These are phyloP conservation scores for Pholiota adiposa DNA, from an alignment of 1,284 basidiomycete genomes.

Conservation along the genomic window DNA sequence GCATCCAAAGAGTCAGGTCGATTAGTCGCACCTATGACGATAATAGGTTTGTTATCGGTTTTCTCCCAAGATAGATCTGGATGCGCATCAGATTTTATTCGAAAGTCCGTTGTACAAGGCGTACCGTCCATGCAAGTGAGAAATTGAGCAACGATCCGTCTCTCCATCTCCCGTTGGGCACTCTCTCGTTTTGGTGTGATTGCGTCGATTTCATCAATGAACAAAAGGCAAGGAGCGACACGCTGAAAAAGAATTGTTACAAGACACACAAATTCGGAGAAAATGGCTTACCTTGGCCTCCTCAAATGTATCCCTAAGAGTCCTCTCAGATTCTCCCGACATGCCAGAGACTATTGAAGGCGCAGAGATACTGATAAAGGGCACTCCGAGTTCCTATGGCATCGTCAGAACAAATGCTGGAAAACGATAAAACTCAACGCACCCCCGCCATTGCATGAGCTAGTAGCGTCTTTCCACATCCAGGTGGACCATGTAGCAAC, in stretches of 20 bases:
- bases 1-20: conserved; percentile 94
- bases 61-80: conserved; percentile 91
- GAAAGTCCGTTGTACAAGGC: conserved; percentile 23
- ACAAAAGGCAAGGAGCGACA: conserved; percentile 87
- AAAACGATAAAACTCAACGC: conserved; percentile 35
- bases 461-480: conserved; percentile 94
- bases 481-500: conserved; percentile 92
- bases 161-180: conserved; percentile 97
- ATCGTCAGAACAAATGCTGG: conserved; percentile 12
- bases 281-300: conserved; percentile 76
- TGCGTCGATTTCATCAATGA: conserved; percentile 98
- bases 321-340: conserved; percentile 98
- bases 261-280: background rate
- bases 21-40: conserved; percentile 97
- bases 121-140: conserved; percentile 97
- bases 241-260: conserved; percentile 51
- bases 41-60: conserved; percentile 86
- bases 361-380: conserved; percentile 93
- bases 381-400: conserved; percentile 83
- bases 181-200: conserved; percentile 98
- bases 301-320: conserved; percentile 93
- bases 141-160: conserved; percentile 96
- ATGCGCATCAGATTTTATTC: background rate
- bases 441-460: conserved; percentile 95
- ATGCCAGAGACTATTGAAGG: conserved; percentile 96